Conservation (phyloP, 2,329 filamentous ascomycete species). For the Verticillium tricorpus region DNA sequence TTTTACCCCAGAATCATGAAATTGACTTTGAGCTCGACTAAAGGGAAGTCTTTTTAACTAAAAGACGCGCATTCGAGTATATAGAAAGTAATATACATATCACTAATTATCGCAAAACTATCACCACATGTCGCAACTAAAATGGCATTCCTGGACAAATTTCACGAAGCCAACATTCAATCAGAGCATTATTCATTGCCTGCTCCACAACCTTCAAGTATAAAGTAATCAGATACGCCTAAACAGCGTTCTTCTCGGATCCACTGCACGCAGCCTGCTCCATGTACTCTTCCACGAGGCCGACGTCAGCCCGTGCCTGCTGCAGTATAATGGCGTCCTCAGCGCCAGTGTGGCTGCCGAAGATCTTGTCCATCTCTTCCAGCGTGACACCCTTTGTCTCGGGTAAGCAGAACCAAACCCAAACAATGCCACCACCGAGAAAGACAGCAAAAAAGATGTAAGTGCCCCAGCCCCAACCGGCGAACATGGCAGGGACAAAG, state of each 20-base stretch:
- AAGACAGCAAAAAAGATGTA: conserved; percentile 56
- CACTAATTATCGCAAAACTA: no score
- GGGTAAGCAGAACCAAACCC: conserved; percentile 49
- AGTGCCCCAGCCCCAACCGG: conserved; percentile 43
- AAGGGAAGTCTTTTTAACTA: no score
- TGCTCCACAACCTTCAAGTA: no score
- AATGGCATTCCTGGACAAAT: no score
- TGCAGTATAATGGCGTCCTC: conserved; percentile 17
- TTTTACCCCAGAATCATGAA: no score
- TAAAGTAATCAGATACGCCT: neutral
- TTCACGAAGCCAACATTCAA: neutral
- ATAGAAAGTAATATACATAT: no score
- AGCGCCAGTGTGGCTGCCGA: conserved; percentile 27
- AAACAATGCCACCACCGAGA: conserved; percentile 40
- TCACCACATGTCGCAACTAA: no score
- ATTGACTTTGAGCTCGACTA: no score
- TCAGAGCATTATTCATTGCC: neutral
- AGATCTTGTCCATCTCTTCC: conserved; percentile 50
- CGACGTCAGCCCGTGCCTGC: conserved; percentile 17
- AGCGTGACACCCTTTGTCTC: conserved; percentile 52
- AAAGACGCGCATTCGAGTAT: no score
- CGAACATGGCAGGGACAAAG: conserved; percentile 50
- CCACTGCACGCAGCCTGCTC: neutral
- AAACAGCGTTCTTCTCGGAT: neutral
- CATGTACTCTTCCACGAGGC: conserved; percentile 7